These are phyloP conservation scores for Alternaria tenuissima DNA, from an alignment of 2,329 filamentous ascomycete species.

Conservation along the genomic window DNA sequence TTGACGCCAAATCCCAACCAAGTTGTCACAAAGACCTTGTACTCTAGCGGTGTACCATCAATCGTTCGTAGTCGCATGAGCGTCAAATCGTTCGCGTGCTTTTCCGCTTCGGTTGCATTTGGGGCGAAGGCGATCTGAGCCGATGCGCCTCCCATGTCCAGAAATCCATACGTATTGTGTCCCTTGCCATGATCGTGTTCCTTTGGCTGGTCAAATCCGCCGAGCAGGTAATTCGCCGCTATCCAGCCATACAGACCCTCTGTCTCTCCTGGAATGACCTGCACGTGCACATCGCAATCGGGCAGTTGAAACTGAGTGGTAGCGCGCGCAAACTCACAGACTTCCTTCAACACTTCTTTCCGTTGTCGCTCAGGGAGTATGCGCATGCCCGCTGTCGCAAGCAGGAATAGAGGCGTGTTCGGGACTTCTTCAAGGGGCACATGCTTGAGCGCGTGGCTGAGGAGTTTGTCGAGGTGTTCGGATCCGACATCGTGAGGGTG, in stretches of 20 bases:
- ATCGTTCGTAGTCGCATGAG: constrained; percentile 84
- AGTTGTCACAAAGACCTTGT: constrained; percentile 92
- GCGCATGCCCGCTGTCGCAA: constrained; percentile 95
- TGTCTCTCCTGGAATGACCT: constrained; percentile 94
- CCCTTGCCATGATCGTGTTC: constrained; percentile 82
- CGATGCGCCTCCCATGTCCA: constrained; percentile 98
- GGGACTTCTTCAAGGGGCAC: constrained; percentile 79
- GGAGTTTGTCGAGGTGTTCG: constrained; percentile 79
- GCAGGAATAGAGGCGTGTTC: constrained; percentile 90
- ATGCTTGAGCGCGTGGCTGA: constrained; percentile 81
- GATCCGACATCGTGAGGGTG: constrained; percentile 78
- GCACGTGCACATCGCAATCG: constrained; percentile 88
- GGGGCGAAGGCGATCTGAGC: constrained; percentile 98
- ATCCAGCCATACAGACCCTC: constrained; percentile 98
- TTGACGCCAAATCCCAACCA: constrained; percentile 99
- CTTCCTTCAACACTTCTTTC: constrained; percentile 73
- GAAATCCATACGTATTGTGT: constrained; percentile 94
- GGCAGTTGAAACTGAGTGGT: constrained; percentile 84
- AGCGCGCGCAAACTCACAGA: constrained; percentile 81
- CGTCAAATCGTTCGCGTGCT: constrained; percentile 89
- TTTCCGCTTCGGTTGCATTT: constrained; percentile 86
- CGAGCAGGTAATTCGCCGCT: constrained; percentile 92
- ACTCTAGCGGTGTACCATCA: constrained; percentile 78
- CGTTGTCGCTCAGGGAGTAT: constrained; percentile 79
- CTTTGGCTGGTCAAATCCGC: constrained; percentile 82